Percentiles rank a stretch among this genome's conserved stretches.
Evolutionary conservation across 2,329 filamentous ascomycete species (phyloP).

Genomic region (Fusarium oxysporum): DNA sequence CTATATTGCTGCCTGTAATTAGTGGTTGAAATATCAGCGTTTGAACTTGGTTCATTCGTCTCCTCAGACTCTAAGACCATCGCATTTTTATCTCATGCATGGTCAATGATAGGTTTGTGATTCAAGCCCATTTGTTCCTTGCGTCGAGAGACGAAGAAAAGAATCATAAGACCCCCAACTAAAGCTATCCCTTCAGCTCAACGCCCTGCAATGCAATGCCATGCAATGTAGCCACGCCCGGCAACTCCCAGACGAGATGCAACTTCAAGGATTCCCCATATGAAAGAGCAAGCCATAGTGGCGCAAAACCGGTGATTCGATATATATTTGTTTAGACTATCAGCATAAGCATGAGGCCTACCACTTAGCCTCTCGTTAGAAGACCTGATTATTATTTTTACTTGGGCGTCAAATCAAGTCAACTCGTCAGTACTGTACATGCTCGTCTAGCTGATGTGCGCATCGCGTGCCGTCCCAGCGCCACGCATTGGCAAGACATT

Average conservation of each 20-base stretch:
- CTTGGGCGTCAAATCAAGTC: not conserved
- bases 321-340: slow-evolving; percentile 12
- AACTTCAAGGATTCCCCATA: slow-evolving; percentile 19
- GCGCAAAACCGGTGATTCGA: slow-evolving; percentile 4
- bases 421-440: not conserved
- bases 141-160: not conserved
- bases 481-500: slow-evolving; percentile 40
- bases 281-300: slow-evolving; percentile 8
- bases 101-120: not conserved
- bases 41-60: not conserved
- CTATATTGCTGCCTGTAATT: not conserved
- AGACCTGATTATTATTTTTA: not conserved
- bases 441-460: not conserved
- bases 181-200: slow-evolving; percentile 7
- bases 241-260: slow-evolving; percentile 16
- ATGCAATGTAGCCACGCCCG: slow-evolving; percentile 15
- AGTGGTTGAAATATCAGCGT: not conserved
- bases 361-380: slow-evolving; percentile 1
- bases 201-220: slow-evolving; percentile 5
- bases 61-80: not conserved
- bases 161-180: not conserved
- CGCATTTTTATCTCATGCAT: not conserved
- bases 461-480: slow-evolving; percentile 39
- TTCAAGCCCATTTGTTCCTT: not conserved
- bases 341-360: slow-evolving; percentile 22